Base-by-base conservation (phyloP, 2,329 filamentous ascomycete species). In the Aspergillus sergii region DNA sequence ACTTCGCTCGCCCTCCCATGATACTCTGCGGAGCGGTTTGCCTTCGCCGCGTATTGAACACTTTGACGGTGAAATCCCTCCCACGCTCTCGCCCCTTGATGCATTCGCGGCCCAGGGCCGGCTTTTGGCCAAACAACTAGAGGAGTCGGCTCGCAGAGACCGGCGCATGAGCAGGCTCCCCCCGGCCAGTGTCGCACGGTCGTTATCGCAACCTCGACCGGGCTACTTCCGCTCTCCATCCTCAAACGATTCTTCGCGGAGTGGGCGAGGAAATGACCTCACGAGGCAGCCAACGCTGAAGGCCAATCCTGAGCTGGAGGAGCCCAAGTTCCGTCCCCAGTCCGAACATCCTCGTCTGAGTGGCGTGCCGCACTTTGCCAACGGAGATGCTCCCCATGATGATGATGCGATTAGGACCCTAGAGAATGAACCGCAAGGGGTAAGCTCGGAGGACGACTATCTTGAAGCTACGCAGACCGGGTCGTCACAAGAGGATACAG, bases 101-200 rank as follows among this genome's bases (percentile, higher is more conserved):
- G 94, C 94, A 55, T 96, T 99, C 75, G 94, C 94, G 26, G 85
- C 94, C 66, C 94, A 98, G 75, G 96, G 94, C 71, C 90, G 94
- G 62, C 82, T 96, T 71, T 86, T 99, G 58, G 93, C 93, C 45
- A 91, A 88, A 79, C 91, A 96, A 78, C 87, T 99, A 65, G 90
- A 97, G 76, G 90, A 95, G 69, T 89, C 87, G 67, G 86, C 88
- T 72, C 89, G 87, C 73, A 86, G 87, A 66, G 93, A 92, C 57
- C 88, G 89, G 68, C 88, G 94, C 62, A 86, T 97, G 79, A 97
- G 94, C 79, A 87, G 94, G 48, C 81, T 98, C 50, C 92, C 94
- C 3, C 93, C 93, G 8, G 83, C 94, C 63, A 92, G 92, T 23
- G 90, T 93, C 43, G 90, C 91, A 64, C 93, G 93, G 71, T 93